phyloP scores from a whole-genome alignment of 2,329 filamentous ascomycete genomes.

The Colletotrichum sp. region DNA sequence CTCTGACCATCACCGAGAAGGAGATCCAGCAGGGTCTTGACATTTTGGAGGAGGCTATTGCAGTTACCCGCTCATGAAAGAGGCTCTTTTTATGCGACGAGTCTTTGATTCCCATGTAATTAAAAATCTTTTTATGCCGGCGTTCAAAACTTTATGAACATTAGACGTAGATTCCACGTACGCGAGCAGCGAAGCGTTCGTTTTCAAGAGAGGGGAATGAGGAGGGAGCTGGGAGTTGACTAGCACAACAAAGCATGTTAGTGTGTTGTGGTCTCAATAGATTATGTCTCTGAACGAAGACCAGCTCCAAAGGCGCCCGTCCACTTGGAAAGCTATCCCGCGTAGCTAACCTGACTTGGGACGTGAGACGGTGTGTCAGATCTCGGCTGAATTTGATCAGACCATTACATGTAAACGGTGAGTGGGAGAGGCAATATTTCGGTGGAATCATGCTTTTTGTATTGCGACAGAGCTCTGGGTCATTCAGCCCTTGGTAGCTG shows the following conservation, averaged over 20 bases:
- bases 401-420: too few species aligned
- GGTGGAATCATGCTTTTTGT: too few species aligned
- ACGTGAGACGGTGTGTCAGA: too few species aligned
- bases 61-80: conserved; percentile 38
- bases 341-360: too few species aligned
- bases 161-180: conserved; percentile 9
- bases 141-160: conserved; percentile 6
- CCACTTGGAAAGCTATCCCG: too few species aligned
- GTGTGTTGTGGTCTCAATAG: neutral
- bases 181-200: neutral
- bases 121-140: neutral
- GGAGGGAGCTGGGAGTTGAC: fast-evolving
- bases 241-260: neutral
- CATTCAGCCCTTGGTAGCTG: too few species aligned
- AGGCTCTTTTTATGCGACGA: neutral
- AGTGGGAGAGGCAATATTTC: too few species aligned
- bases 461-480: too few species aligned
- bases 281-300: neutral
- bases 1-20: conserved; percentile 77
- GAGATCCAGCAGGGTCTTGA: conserved; percentile 81
- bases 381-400: too few species aligned
- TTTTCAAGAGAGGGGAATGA: neutral
- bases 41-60: conserved; percentile 74
- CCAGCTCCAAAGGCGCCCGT: too few species aligned
- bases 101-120: neutral